Evolutionary conservation across 2,329 filamentous ascomycete species (phyloP).

Genomic region (Phymatotrichopsis omnivora): DNA sequence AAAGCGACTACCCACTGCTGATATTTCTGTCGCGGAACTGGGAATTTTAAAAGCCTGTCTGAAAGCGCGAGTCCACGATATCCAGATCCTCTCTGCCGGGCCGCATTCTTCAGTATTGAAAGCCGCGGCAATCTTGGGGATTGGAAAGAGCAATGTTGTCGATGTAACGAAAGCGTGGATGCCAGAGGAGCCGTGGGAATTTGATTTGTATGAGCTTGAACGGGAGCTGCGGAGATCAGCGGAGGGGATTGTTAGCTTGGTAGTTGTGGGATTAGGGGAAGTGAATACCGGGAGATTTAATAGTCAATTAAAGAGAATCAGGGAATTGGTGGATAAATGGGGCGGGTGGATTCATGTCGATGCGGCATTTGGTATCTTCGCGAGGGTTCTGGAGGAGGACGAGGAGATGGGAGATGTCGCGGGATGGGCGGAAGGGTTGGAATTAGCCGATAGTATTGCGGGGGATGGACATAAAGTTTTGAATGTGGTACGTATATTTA

Average conservation of each 20-base stretch:
- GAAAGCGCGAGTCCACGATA: conserved; percentile 51
- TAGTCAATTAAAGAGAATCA: conserved; percentile 44
- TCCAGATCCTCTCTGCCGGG: conserved; percentile 70
- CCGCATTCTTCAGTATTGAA: conserved; percentile 79
- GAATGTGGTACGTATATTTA: conserved; percentile 66
- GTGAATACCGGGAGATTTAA: conserved; percentile 82
- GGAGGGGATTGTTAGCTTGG: conserved; percentile 55
- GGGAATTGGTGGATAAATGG: conserved; percentile 60
- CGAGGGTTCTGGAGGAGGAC: conserved; percentile 48
- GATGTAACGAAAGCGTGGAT: conserved; percentile 46
- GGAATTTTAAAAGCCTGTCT: conserved; percentile 60
- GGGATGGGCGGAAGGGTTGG: conserved; percentile 50
- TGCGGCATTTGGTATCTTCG: conserved; percentile 78
- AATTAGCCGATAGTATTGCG: conserved; percentile 78
- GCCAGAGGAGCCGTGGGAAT: conserved; percentile 52
- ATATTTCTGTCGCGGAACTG: conserved; percentile 51
- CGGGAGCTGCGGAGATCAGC: conserved; percentile 41
- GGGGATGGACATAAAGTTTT: conserved; percentile 86
- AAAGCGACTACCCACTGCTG: conserved; percentile 27
- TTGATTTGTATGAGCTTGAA: conserved; percentile 59
- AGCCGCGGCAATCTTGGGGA: conserved; percentile 68
- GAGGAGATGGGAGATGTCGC: conserved; percentile 34
- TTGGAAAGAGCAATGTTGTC: conserved; percentile 60
- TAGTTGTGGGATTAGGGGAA: conserved; percentile 75
- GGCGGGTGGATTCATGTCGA: conserved; percentile 81